Conservation (phyloP, 2,329 filamentous ascomycete species). For the Pestalotiopsis sp. region DNA sequence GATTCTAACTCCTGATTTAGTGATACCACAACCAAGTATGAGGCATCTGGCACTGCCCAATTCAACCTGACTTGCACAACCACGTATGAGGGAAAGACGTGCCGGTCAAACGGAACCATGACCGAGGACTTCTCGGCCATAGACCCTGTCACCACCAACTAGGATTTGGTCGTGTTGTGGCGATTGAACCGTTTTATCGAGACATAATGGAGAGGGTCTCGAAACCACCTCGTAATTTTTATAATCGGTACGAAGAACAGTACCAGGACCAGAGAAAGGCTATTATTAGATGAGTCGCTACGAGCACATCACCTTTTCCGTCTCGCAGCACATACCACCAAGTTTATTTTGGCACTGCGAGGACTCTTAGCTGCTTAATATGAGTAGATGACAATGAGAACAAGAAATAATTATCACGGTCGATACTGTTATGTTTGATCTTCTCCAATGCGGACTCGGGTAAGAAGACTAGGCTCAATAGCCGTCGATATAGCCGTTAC, state of each 20-base stretch:
- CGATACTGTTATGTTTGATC: background rate
- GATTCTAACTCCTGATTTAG: background rate
- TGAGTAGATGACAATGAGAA: background rate
- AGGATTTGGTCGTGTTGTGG: background rate
- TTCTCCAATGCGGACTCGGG: background rate
- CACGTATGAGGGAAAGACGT: constrained; percentile 4
- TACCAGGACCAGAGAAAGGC: background rate
- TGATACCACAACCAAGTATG: constrained; percentile 14
- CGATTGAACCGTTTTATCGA: background rate
- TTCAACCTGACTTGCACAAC: constrained; percentile 13
- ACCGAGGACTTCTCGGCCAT: constrained; percentile 16
- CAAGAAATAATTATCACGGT: background rate
- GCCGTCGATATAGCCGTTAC: no score
- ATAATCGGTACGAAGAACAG: background rate
- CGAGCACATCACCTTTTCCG: background rate
- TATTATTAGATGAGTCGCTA: background rate
- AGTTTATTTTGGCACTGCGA: background rate
- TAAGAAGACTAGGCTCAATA: background rate
- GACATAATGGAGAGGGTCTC: background rate
- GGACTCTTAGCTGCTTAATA: background rate
- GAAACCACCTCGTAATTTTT: background rate
- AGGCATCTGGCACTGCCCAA: constrained; percentile 23
- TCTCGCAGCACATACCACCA: background rate
- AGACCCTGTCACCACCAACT: background rate
- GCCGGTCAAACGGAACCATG: background rate